These are phyloP conservation scores for Tetrahymena borealis DNA, from an alignment of 73 alveolate genomes.

Conservation along the genomic window DNA sequence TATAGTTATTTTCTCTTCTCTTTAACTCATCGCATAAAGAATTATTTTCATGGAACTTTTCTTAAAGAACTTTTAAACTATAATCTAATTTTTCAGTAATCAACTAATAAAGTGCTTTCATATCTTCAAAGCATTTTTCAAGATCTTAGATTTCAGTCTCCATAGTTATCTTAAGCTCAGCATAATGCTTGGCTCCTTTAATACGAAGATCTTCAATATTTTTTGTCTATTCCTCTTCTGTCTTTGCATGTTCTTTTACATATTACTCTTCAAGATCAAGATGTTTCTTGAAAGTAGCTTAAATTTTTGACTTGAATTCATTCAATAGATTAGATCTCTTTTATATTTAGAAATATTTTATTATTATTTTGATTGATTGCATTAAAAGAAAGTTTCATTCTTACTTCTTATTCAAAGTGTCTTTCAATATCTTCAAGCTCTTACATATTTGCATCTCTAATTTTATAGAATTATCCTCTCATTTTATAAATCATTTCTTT, in stretches of 20 bases:
- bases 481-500: slow-evolving; percentile 57
- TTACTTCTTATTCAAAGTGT: slow-evolving; percentile 62
- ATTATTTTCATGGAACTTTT: slow-evolving; percentile 59
- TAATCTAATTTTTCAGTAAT: slow-evolving; percentile 72
- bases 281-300: slow-evolving; percentile 63
- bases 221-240: slow-evolving; percentile 68
- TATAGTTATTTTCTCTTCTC: slow-evolving; percentile 51
- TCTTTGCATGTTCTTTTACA: slow-evolving; percentile 53
- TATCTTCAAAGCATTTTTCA: slow-evolving; percentile 78
- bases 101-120: slow-evolving; percentile 77
- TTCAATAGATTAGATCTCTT: slow-evolving; percentile 53
- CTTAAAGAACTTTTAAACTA: slow-evolving; percentile 65
- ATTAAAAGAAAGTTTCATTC: not conserved
- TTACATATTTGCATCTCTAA: slow-evolving; percentile 66
- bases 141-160: slow-evolving; percentile 69
- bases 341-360: not conserved
- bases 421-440: slow-evolving; percentile 67
- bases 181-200: slow-evolving; percentile 67
- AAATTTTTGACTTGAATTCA: slow-evolving; percentile 52
- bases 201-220: slow-evolving; percentile 63
- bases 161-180: slow-evolving; percentile 67
- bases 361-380: not conserved
- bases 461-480: slow-evolving; percentile 63
- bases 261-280: slow-evolving; percentile 58
- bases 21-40: slow-evolving; percentile 46